Evolutionary conservation across 1,284 basidiomycete genomes (phyloP), one percentile per base, ranked within the genome.

Genomic region (Phylloboletellus chloephorus): DNA sequence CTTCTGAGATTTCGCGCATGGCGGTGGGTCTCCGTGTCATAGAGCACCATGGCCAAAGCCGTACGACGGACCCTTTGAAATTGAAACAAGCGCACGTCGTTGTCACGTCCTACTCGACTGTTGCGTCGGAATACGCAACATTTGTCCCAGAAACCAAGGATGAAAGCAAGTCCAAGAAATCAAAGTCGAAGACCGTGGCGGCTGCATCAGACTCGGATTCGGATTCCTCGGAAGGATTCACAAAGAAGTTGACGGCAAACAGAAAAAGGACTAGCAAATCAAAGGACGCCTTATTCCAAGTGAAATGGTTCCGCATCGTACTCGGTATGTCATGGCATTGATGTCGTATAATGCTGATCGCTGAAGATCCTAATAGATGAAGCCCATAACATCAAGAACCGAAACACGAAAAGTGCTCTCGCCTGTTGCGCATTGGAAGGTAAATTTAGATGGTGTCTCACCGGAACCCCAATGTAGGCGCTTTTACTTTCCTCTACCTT

Each of bases 301-400:
- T 88, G 31, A 79, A 81, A 50, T 98, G 90, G 90, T 84, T 80
- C 63, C 74, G 93, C 6, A 71, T 95, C 38, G 87, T 95, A 12
- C 72, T 96, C 1, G 90, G 89, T 89, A 47, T 19, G 67, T 58
- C 20, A 7, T 26, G 6, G 37, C 12, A 3, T 25, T 16, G 5
- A 3, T 24, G 11, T 21, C 26, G 5, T 13, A 3, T 23, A 8
- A 9, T 29, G 10, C 7, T 37, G n/a, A 7, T 4, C 1, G 1
- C 25, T 40, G 15, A 33, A 19, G 13, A 24, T 16, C 17, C 25
- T 21, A 32, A n/a, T 43, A 91, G 93, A 97, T 57, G 95, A 98
- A 61, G 95, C 95, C 0, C 95, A 98, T 58, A 93, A 88, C 56
- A 98, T 98, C 70, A 98, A 98, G 74, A 96, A 97, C 56, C 72